Evolutionary conservation across 164 flowering plant species (phyloP).

Genomic region (Magnolia sinica): DNA sequence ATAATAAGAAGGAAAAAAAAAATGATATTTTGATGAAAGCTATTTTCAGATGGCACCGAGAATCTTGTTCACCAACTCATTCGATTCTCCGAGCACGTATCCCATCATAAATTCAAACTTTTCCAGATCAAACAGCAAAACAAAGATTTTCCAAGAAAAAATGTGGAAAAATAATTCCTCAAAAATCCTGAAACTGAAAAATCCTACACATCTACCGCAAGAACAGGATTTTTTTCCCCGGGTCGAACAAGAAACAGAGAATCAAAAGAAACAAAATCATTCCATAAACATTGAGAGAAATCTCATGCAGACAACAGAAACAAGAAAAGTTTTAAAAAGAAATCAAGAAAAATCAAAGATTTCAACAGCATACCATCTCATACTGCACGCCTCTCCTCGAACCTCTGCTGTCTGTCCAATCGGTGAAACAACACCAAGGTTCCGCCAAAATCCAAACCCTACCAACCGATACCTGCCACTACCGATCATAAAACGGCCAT

Average conservation of each 20-base stretch:
- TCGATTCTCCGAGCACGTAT: too few relatives aligned
- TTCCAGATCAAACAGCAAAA: too few relatives aligned
- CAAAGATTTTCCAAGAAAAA: background rate
- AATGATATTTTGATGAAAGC: too few relatives aligned
- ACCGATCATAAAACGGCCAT: background rate
- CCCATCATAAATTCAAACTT: too few relatives aligned
- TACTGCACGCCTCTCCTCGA: conserved; percentile 36
- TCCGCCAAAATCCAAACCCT: conserved; percentile 27
- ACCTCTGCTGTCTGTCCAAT: conserved; percentile 37
- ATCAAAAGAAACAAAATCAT: background rate
- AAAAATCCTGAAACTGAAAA: too few relatives aligned
- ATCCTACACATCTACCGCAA: background rate
- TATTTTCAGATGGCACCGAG: too few relatives aligned
- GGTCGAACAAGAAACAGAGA: background rate
- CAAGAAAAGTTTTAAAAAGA: background rate
- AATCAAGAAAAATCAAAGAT: background rate
- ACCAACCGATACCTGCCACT: background rate
- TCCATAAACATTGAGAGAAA: background rate
- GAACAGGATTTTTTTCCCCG: too few relatives aligned
- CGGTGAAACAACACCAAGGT: background rate
- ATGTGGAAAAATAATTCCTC: background rate
- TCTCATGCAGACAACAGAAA: background rate
- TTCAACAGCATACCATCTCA: conserved; percentile 59
- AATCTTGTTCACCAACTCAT: too few relatives aligned
- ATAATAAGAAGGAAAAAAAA: too few relatives aligned